Conservation (phyloP, 768 basidiomycete species). For the Botryobasidium botryosum region DNA sequence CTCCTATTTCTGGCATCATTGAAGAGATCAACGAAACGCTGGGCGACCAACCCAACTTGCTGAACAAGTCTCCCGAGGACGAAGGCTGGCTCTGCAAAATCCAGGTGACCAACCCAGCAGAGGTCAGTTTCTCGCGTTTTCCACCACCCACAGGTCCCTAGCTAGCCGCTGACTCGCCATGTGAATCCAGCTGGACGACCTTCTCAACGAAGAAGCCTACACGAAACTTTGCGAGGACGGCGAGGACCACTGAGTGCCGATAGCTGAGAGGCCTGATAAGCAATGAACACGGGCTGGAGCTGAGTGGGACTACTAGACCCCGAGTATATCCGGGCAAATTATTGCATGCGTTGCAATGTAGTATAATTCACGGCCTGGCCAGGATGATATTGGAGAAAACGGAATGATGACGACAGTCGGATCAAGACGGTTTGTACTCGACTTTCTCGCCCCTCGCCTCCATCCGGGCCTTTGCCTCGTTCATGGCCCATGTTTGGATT, state of each 20-base stretch:
- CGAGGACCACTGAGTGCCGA: no score
- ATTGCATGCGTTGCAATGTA: no score
- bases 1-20: constrained; percentile 78
- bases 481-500: constrained; percentile 82
- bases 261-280: no score
- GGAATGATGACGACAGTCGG: constrained; percentile 7
- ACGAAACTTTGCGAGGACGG: constrained; percentile 33
- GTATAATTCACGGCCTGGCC: no score
- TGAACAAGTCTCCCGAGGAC: constrained; percentile 78
- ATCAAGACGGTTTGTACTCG: constrained; percentile 50
- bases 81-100: constrained; percentile 98
- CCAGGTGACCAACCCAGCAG: constrained; percentile 52
- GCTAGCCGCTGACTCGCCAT: no score
- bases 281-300: no score
- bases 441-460: constrained; percentile 84
- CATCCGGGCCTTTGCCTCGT: constrained; percentile 80
- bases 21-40: constrained; percentile 63
- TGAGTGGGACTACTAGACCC: neutral
- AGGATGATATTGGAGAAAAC: no score
- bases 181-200: constrained; percentile 36
- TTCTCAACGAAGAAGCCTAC: constrained; percentile 70
- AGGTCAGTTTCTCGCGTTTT: constrained; percentile 32
- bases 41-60: constrained; percentile 46
- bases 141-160: neutral
- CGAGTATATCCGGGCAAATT: neutral